Percentiles rank a stretch among this genome's conserved stretches.
phyloP scores from a whole-genome alignment of 2,329 filamentous ascomycete species.

The Capronia coronata region DNA sequence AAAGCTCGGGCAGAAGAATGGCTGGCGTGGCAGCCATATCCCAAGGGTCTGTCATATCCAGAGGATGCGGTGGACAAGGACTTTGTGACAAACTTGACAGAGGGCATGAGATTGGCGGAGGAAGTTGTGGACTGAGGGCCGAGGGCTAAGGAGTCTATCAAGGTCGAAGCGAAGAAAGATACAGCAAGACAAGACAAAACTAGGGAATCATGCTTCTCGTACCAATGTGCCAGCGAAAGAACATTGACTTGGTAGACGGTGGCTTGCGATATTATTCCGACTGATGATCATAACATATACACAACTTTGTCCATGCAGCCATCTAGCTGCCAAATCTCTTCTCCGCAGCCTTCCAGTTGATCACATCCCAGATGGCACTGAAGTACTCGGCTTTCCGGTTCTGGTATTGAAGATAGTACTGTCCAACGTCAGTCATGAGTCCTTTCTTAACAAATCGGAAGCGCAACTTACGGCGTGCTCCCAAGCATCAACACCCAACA shows the following conservation, averaged over 20 bases:
- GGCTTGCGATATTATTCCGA: constrained; percentile 2
- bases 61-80: constrained; percentile 18
- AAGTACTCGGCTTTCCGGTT: constrained; percentile 98
- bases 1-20: constrained; percentile 17
- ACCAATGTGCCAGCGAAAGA: neutral
- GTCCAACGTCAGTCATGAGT: neutral
- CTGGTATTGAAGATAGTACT: constrained; percentile 71
- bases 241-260: neutral
- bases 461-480: constrained; percentile 60
- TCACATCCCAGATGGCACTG: constrained; percentile 82
- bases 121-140: neutral
- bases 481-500: constrained; percentile 90
- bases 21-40: constrained; percentile 19
- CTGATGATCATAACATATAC: constrained; percentile 6
- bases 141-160: too few relatives aligned
- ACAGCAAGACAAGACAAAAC: too few relatives aligned
- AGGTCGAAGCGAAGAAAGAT: too few relatives aligned
- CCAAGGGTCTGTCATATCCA: constrained; percentile 8
- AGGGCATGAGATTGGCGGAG: constrained; percentile 12
- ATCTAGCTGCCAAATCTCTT: constrained; percentile 49
- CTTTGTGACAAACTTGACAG: constrained; percentile 14
- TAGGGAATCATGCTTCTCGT: too few relatives aligned
- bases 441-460: neutral
- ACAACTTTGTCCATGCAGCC: neutral
- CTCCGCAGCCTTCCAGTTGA: constrained; percentile 91